These are phyloP conservation scores for Saturnispora galanensis DNA, from an alignment of 805 yeast genomes.

Conservation along the genomic window DNA sequence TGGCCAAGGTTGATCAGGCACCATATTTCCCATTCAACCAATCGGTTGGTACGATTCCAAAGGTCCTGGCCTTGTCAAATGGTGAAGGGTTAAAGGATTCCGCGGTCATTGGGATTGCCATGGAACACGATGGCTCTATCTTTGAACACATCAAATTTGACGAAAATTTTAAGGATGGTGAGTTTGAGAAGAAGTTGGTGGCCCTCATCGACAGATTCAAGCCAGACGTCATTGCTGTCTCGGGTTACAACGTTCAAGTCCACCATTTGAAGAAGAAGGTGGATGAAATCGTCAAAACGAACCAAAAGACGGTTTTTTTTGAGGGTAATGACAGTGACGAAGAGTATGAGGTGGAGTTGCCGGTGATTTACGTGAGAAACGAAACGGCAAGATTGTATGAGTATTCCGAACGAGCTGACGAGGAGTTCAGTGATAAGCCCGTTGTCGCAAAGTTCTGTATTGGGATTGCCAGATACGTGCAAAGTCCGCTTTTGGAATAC, in stretches of 20 bases:
- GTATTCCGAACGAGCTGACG: conserved; percentile 60
- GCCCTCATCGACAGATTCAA: conserved; percentile 50
- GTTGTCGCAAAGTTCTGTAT: conserved; percentile 74
- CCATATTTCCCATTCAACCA: conserved; percentile 78
- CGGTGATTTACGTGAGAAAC: conserved; percentile 77
- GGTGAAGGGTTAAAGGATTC: conserved; percentile 83
- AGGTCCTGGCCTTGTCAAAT: conserved; percentile 69
- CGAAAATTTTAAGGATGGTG: conserved; percentile 53
- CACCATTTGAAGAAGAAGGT: conserved; percentile 50
- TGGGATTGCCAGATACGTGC: conserved; percentile 84
- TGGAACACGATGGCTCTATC: conserved; percentile 74
- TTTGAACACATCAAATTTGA: conserved; percentile 71
- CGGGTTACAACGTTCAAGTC: conserved; percentile 75
- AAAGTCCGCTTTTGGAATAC: conserved; percentile 88
- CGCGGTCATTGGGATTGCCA: conserved; percentile 72
- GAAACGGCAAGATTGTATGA: conserved; percentile 89
- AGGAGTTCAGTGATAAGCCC: conserved; percentile 80
- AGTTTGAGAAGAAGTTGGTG: conserved; percentile 56
- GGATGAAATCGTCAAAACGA: conserved; percentile 41
- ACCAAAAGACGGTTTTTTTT: conserved; percentile 43
- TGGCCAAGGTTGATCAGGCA: conserved; percentile 78
- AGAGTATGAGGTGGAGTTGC: conserved; percentile 32
- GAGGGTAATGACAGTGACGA: conserved; percentile 31
- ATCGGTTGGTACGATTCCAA: conserved; percentile 74
- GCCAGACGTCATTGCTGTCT: conserved; percentile 86